Conservation (phyloP, 1,284 basidiomycete genomes). For the Fistulinella staudtii region DNA sequence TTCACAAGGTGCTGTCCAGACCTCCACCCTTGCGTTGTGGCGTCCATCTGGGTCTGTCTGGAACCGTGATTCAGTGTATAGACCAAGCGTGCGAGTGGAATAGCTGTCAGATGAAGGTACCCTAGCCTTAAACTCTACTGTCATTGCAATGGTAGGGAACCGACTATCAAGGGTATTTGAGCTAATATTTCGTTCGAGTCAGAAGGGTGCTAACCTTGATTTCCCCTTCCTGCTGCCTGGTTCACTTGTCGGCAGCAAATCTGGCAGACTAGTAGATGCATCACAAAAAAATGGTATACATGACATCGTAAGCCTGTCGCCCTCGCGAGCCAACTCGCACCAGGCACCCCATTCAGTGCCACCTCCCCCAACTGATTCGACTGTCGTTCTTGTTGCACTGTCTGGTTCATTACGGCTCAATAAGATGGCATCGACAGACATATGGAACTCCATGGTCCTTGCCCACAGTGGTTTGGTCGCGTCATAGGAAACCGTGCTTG, state of each 20-base stretch:
- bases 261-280: conserved; percentile 42
- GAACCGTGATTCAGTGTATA: conserved; percentile 50
- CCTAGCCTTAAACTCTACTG: conserved; percentile 57
- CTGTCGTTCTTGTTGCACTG: conserved; percentile 34
- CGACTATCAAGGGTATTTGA: conserved; percentile 40
- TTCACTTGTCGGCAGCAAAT: conserved; percentile 39
- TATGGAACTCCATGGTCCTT: conserved; percentile 35
- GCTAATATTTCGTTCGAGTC: conserved; percentile 11
- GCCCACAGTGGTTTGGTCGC: conserved; percentile 29
- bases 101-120: conserved; percentile 42
- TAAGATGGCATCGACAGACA: conserved; percentile 41
- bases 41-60: conserved; percentile 48
- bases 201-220: conserved; percentile 13
- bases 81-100: conserved; percentile 48
- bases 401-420: conserved; percentile 36
- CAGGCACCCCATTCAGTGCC: conserved; percentile 57
- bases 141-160: conserved; percentile 57
- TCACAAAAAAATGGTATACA: conserved; percentile 56
- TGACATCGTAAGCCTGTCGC: conserved; percentile 43
- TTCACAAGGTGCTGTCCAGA: conserved; percentile 60
- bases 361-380: conserved; percentile 41
- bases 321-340: conserved; percentile 43
- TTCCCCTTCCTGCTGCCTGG: conserved; percentile 12
- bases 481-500: conserved; percentile 34
- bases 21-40: conserved; percentile 54